Evolutionary conservation across 2,329 filamentous ascomycete genomes (phyloP), one percentile per base, ranked within the genome.

Genomic region (Huntiella omanensis): DNA sequence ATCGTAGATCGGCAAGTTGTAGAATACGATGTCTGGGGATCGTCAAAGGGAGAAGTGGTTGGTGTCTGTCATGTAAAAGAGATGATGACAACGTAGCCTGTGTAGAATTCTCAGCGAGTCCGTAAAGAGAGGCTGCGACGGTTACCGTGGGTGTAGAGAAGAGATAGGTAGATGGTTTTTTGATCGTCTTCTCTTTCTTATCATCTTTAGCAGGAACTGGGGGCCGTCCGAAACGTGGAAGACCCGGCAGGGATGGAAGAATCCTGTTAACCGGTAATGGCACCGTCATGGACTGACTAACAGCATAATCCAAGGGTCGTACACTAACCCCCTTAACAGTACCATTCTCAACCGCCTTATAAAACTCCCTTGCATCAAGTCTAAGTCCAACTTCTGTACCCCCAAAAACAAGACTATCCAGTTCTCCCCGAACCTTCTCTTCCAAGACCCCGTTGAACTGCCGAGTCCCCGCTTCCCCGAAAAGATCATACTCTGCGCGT

Each of bases 401-500:
- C 17, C 40, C 52, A n/a, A 56, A 56, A 2, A 49, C 53, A 4
- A 48, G 51, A 15, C 50, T 48, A 12, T 52, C 43, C 44, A 47
- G 46, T 33, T 39, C 40, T 8, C 36, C 48, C n/a, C 39, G 34
- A n/a, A 45, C 33, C 34, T 46, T 52, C 11, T 51, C 50, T 3
- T 54, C 54, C 11, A 56, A 49, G 12, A 53, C 52, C 11, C 32
- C 44, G 3, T 47, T 49, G 17, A 52, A 54, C 12, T 12, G 10
- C 3, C 22, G 17, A 19, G 43, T 40, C 1, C 40, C 44, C 5
- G 35, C 33, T 6, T 55, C 53, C 6, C 59, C 53, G 19, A 46
- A 43, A n/a, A 49, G 11, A 49, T 69, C 65, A 47, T 70, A 69
- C 33, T 60, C 59, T 4, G 61, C 56, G 33, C 64, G 59, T 16